Evolutionary conservation across 2,329 filamentous ascomycete species (phyloP), one percentile per base, ranked within the genome.

Genomic region (Boeremia lycopersici): DNA sequence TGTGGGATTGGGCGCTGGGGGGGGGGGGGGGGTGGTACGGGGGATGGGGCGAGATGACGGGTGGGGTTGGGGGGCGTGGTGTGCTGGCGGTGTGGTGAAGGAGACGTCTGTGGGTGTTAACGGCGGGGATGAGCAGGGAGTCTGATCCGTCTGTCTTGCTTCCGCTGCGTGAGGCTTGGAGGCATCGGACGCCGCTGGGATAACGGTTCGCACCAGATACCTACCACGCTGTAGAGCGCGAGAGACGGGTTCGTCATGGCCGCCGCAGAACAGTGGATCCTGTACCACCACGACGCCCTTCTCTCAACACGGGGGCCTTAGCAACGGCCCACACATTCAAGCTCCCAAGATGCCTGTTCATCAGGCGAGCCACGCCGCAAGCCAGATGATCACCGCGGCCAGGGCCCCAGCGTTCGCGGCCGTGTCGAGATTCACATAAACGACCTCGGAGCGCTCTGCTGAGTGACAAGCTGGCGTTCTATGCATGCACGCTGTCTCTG

Each of bases 251-350:
- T 12, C 34, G 34, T 5, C 11, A 6, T 17, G 36, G n/a, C 13
- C 26, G 28, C 40, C 13, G 28, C 41, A 19, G 6, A 39, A 33
- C 19, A 44, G 48, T 39, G 48, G 50, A 48, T 48, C 51, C 39
- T 23, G 51, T 54, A 38, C 44, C n/a, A 52, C 49, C 1, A 35
- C 34, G 31, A 9, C 28, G 33, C 5, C 29, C 11, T 13, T 15
- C 8, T 33, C 23, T 7, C 15, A 3, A 17, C 12, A 19, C 25
- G 11, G 5, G 28, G 17, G 7, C 9, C 39, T 11, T 13, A 9
- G 13, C 40, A 43, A 40, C 26, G 17, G 23, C 15, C 33, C 33
- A 17, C 33, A 17, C 10, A 17, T 10, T 15, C 33, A 17, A 17
- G 33, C 33, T 15, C 33, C 6, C 33, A 2, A 23, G 19, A 23